Percentiles rank a stretch among this genome's conserved stretches.
phyloP scores from a whole-genome alignment of 768 basidiomycete species.

The Lentinula sp. region DNA sequence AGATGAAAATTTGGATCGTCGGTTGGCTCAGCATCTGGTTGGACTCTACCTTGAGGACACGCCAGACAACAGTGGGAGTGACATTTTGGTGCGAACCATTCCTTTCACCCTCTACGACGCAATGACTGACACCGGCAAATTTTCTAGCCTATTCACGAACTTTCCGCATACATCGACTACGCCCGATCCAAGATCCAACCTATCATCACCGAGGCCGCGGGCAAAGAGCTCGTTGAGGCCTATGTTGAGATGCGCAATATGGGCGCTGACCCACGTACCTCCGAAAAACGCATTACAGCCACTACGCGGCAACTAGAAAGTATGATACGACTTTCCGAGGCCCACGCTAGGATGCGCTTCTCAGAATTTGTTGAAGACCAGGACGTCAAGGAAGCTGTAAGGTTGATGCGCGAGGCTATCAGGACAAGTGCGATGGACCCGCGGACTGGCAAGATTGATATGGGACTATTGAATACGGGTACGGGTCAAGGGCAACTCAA shows the following conservation, averaged over 20 bases:
- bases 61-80: constrained; percentile 57
- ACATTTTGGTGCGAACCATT: constrained; percentile 64
- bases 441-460: constrained; percentile 93
- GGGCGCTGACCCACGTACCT: constrained; percentile 80
- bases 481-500: constrained; percentile 83
- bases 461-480: constrained; percentile 92
- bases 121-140: neutral
- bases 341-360: constrained; percentile 95
- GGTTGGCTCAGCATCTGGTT: constrained; percentile 88
- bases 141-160: constrained; percentile 75
- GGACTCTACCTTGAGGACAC: constrained; percentile 90
- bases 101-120: neutral
- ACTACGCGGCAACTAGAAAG: constrained; percentile 96
- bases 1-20: constrained; percentile 82
- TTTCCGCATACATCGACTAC: constrained; percentile 93
- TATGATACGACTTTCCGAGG: constrained; percentile 95
- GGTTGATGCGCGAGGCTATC: constrained; percentile 97
- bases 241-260: constrained; percentile 95
- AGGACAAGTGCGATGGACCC: constrained; percentile 95
- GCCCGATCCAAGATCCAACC: constrained; percentile 85
- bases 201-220: constrained; percentile 78
- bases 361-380: constrained; percentile 76
- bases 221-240: constrained; percentile 73
- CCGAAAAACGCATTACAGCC: constrained; percentile 94
- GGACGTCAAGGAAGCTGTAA: constrained; percentile 86